Conservation (phyloP, 768 basidiomycete genomes). For the Coprinopsis marcescibilis region DNA sequence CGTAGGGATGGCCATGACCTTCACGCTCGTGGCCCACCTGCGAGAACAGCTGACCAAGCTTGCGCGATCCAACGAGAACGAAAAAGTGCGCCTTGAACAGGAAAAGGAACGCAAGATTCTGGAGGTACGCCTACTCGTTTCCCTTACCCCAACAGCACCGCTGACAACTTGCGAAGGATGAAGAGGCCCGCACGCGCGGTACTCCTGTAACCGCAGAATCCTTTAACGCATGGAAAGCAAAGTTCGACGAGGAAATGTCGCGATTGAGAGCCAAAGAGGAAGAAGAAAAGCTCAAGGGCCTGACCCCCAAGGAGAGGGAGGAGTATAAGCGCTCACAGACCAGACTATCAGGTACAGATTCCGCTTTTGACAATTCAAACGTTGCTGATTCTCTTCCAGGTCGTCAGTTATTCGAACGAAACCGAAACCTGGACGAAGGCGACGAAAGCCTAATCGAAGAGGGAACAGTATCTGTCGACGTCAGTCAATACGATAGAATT, state of each 20-base stretch:
- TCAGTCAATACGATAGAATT: constrained; percentile 81
- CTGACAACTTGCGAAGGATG: constrained; percentile 47
- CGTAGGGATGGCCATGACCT: constrained; percentile 96
- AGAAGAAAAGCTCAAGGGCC: constrained; percentile 61
- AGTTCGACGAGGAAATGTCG: constrained; percentile 67
- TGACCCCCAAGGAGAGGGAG: constrained; percentile 80
- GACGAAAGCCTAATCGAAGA: constrained; percentile 84
- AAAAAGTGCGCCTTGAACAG: constrained; percentile 50
- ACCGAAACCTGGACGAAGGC: constrained; percentile 53
- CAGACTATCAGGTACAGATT: constrained; percentile 60
- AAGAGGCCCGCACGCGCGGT: constrained; percentile 82
- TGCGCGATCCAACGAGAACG: constrained; percentile 53
- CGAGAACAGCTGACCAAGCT: constrained; percentile 69
- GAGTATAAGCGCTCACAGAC: constrained; percentile 62
- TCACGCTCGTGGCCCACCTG: constrained; percentile 83
- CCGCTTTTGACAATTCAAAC: neutral
- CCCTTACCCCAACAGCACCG: neutral
- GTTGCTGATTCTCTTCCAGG: constrained; percentile 41
- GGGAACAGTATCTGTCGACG: constrained; percentile 79
- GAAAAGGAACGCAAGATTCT: constrained; percentile 71
- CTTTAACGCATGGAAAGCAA: constrained; percentile 78
- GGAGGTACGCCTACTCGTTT: constrained; percentile 48
- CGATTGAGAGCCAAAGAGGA: constrained; percentile 61
- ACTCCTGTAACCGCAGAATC: constrained; percentile 84
- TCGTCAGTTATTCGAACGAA: constrained; percentile 86